Percentiles rank a stretch among this genome's conserved stretches.
phyloP scores from a whole-genome alignment of 345 rosid species.

The Hypericum androsaemum region DNA sequence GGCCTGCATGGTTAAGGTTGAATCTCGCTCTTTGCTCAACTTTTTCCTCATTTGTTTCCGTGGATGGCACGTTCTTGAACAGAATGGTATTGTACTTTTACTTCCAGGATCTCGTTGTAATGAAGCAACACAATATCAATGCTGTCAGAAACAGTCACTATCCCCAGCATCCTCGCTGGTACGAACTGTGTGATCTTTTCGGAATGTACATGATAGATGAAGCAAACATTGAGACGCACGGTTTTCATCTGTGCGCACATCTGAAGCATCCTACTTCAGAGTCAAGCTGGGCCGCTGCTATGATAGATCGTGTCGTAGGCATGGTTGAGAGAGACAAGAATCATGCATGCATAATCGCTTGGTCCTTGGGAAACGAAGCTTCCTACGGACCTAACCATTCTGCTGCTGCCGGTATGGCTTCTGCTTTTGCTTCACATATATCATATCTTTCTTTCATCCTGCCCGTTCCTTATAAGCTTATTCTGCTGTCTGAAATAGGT shows the following conservation, averaged over 20 bases:
- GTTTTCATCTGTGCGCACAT: slow-evolving; percentile 61
- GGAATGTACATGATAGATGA: slow-evolving; percentile 99
- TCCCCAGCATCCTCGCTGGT: slow-evolving; percentile 99
- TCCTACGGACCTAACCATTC: slow-evolving; percentile 97
- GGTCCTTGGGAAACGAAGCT: slow-evolving; percentile 97
- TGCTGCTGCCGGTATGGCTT: slow-evolving; percentile 81
- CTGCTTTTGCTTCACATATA: background rate
- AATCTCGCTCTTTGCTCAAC: slow-evolving; percentile 9
- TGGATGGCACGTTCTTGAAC: slow-evolving; percentile 2
- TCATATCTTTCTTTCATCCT: background rate
- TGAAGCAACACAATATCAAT: slow-evolving; percentile 90
- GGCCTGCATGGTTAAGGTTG: slow-evolving; percentile 94
- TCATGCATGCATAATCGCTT: slow-evolving; percentile 77
- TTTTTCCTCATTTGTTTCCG: slow-evolving; percentile 6
- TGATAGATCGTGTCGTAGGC: slow-evolving; percentile 90
- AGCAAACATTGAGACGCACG: slow-evolving; percentile 99
- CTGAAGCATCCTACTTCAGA: slow-evolving; percentile 86
- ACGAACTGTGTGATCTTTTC: slow-evolving; percentile 85
- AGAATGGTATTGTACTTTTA: slow-evolving; percentile 6
- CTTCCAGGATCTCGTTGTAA: slow-evolving; percentile 77
- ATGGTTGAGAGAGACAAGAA: slow-evolving; percentile 99
- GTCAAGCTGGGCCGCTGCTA: slow-evolving; percentile 84
- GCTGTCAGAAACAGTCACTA: slow-evolving; percentile 98
- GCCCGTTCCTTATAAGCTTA: background rate
- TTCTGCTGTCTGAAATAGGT: slow-evolving; percentile 36